A percentile compares a stretch with the other conserved stretches of the same genome.
These are phyloP conservation scores for Globisporangium megalacanthum DNA, from an alignment of 352 stramenopile genomes.

Conservation along the genomic window DNA sequence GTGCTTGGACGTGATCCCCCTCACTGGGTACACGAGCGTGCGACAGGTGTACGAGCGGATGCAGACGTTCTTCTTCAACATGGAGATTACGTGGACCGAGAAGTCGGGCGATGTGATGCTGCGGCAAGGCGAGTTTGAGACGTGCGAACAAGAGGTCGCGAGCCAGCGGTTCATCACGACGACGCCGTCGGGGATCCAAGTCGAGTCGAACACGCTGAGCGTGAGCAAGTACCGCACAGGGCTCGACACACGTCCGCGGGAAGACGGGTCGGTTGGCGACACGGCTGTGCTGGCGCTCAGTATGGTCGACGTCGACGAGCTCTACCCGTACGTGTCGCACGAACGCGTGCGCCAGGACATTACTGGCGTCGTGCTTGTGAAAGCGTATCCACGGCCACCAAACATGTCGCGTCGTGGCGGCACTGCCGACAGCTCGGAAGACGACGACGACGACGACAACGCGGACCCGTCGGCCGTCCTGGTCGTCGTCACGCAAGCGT, in stretches of 20 bases:
- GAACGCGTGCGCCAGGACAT: constrained; percentile 18
- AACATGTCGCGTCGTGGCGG: too few species aligned
- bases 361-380: constrained; percentile 3
- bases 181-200: constrained; percentile 1
- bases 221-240: neutral
- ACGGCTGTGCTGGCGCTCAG: constrained; percentile 34
- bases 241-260: neutral
- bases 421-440: too few species aligned
- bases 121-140: constrained; percentile 23
- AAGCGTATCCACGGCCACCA: neutral
- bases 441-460: too few species aligned
- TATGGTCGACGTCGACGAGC: constrained; percentile 38
- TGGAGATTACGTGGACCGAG: constrained; percentile 14
- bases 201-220: constrained; percentile 8
- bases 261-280: constrained; percentile 7
- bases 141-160: constrained; percentile 3
- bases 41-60: constrained; percentile 6
- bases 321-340: constrained; percentile 21
- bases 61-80: constrained; percentile 12
- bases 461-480: too few species aligned
- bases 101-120: constrained; percentile 28
- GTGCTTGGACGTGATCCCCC: constrained; percentile 16
- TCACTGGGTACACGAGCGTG: constrained; percentile 2
- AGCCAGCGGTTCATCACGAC: constrained; percentile 5
- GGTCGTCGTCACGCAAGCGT: too few species aligned